Evolutionary conservation across 2,329 filamentous ascomycete genomes (phyloP), one percentile per base, ranked within the genome.

Genomic region (Cryphonectria japonica): DNA sequence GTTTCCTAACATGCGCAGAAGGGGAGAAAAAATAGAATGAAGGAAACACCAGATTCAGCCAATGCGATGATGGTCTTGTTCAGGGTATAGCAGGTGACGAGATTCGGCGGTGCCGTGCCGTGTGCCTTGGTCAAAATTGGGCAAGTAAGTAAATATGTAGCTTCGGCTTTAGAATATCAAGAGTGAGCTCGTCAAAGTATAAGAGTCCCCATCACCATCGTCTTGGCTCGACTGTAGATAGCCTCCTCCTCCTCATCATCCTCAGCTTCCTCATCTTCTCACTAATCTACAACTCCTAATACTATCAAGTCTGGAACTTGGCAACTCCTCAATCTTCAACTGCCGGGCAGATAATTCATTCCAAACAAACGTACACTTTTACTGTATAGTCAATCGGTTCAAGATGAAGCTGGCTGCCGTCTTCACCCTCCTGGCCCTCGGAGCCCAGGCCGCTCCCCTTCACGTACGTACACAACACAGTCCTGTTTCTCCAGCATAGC

Each of bases 221-320:
- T 0, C 14, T 19, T 4, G 26, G n/a, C 11, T 26, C 60, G 14
- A 41, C 22, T 59, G 46, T 26, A 43, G 11, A 39, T 26, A 59
- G 29, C 8, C 41, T 29, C 63, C 43, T 43, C 65, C 13, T 67
- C 50, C 29, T 57, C 34, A 41, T 59, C 65, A 19, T 19, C 50
- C 3, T 57, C 32, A 14, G 2, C 43, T n/a, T 32, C 5, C 3
- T 57, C 32, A 14, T n/a, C 43, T 37, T 32, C 5, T 29, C 43
- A 54, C 29, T 54, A 26, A 57, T 67, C 13, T 52, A 13, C 19
- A n/a, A 22, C 9, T 59, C n/a, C 29, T 67, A 39, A 39, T 59
- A 54, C 13, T 4, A 54, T n/a, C 65, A 54, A 67, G 65, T 67
- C 65, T 67, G 65, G 65, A 39, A 67, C 65, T 67, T 57, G 50